Evolutionary conservation across 2,329 filamentous ascomycete genomes (phyloP), one percentile per base, ranked within the genome.

Genomic region (Epichloe brachyelytri): DNA sequence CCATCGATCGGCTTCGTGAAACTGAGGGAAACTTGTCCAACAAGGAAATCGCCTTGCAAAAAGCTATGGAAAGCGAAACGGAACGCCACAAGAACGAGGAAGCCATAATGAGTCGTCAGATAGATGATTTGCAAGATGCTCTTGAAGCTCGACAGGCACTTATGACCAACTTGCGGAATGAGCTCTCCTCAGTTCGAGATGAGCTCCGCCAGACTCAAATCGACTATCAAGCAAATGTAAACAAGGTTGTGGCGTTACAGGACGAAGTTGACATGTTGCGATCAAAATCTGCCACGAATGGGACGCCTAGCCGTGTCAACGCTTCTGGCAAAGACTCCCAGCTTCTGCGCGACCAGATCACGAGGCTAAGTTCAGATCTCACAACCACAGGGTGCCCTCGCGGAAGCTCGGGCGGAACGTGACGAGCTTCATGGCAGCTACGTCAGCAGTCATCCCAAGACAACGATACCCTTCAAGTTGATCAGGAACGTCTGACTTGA

Each of bases 191-290:
- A 7, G 76, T 82, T 8, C 79, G 78, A 50, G 85, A 89, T 56
- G 82, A 88, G 51, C 73, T 89, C 8, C 79, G 85, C n/a, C 72
- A 83, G 47, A 78, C 78, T 26, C 79, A 82, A 56, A 74, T 83
- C 20, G 80, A 83, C 56, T 76, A 80, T 60, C 77, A 80, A 56
- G 63, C 73, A 1, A 73, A 86, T 53, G 71, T 73, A 46, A 82
- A 86, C 56, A 87, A 82, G 62, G 71, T 82, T 2, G 78, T 85
- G 52, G 75, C 76, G 7, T 65, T 90, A 19, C 84, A 90, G 61
- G 85, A 89, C 56, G 86, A 89, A 62, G 74, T 88, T n/a, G 82
- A 87, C 49, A 78, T 87, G 30, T 68, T 90, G 14, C 84, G 88
- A 62, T 59, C 51, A 34, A 63, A 49, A 37, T 36, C 50, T 36